A percentile compares a stretch with the other conserved stretches of the same genome.
These are phyloP conservation scores for Chrysanthemum seticuspe DNA, from an alignment of 129 eudicot genomes.

Conservation along the genomic window DNA sequence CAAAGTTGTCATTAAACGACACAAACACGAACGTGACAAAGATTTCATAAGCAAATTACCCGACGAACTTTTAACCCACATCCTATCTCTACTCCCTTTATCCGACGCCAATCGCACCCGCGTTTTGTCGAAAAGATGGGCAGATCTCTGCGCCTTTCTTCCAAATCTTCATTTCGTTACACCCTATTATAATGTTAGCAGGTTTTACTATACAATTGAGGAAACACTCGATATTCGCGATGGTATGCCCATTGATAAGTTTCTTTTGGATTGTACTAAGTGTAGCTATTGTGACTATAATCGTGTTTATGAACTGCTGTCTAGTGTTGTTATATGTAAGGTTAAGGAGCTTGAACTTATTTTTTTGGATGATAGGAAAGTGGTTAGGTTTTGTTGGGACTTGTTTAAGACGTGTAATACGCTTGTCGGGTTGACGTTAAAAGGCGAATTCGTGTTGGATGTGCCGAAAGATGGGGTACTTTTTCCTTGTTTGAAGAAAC, in stretches of 20 bases:
- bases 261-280: constrained; percentile 4
- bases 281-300: constrained; percentile 21
- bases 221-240: constrained; percentile 16
- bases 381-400: constrained; percentile 16
- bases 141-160: constrained; percentile 9
- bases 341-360: constrained; percentile 19
- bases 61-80: constrained; percentile 10
- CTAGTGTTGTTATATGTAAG: background rate
- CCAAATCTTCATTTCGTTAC: constrained; percentile 6
- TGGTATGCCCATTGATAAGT: constrained; percentile 13
- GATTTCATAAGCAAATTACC: constrained; percentile 24
- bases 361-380: constrained; percentile 22
- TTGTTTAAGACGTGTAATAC: constrained; percentile 9
- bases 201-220: constrained; percentile 23
- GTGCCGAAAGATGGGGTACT: constrained; percentile 14
- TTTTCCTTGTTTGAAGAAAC: constrained; percentile 28
- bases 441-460: constrained; percentile 18
- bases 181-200: constrained; percentile 2
- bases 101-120: constrained; percentile 21
- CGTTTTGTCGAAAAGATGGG: constrained; percentile 20
- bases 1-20: too few species aligned
- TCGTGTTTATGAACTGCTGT: constrained; percentile 16
- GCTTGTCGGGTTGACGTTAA: constrained; percentile 21
- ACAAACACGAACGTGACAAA: background rate
- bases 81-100: constrained; percentile 22